Evolutionary conservation across 2,329 filamentous ascomycete genomes (phyloP).

Genomic region (Sclerotinia glacialis): DNA sequence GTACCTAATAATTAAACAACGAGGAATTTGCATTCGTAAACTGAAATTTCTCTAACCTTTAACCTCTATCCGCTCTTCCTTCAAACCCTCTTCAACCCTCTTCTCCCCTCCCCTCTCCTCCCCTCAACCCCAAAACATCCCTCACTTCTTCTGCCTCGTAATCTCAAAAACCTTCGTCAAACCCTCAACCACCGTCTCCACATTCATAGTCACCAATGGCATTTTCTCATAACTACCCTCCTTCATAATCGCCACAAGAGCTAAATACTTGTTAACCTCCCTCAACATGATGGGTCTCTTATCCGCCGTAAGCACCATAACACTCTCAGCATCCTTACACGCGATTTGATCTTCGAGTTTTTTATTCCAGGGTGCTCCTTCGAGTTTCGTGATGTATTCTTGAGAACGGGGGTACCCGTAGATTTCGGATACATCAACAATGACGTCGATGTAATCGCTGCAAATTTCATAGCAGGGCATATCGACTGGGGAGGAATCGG

Average conservation of each 20-base stretch:
- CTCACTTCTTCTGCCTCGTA: constrained; percentile 52
- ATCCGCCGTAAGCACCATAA: constrained; percentile 63
- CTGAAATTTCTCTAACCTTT: not conserved
- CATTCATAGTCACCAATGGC: constrained; percentile 82
- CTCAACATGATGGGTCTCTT: constrained; percentile 62
- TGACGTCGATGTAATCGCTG: constrained; percentile 97
- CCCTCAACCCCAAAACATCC: too few relatives aligned
- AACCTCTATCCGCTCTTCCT: not conserved
- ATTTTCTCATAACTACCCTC: constrained; percentile 82
- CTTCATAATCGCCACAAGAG: constrained; percentile 82
- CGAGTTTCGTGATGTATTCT: constrained; percentile 54
- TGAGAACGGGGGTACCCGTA: constrained; percentile 73
- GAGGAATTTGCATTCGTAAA: not conserved
- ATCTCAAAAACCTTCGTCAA: constrained; percentile 76
- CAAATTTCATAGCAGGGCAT: constrained; percentile 98
- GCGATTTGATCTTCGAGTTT: constrained; percentile 64
- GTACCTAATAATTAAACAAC: too few relatives aligned
- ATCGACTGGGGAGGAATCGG: constrained; percentile 87
- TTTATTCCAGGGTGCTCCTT: constrained; percentile 59
- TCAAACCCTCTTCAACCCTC: not conserved
- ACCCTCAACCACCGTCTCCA: constrained; percentile 76
- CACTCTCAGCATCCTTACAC: constrained; percentile 64
- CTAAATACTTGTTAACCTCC: constrained; percentile 71
- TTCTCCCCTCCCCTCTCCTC: not conserved
- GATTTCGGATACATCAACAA: constrained; percentile 93